Percentiles rank a stretch among this genome's conserved stretches.
phyloP scores from a whole-genome alignment of 805 yeast species.

The Hanseniaspora thailandica region DNA sequence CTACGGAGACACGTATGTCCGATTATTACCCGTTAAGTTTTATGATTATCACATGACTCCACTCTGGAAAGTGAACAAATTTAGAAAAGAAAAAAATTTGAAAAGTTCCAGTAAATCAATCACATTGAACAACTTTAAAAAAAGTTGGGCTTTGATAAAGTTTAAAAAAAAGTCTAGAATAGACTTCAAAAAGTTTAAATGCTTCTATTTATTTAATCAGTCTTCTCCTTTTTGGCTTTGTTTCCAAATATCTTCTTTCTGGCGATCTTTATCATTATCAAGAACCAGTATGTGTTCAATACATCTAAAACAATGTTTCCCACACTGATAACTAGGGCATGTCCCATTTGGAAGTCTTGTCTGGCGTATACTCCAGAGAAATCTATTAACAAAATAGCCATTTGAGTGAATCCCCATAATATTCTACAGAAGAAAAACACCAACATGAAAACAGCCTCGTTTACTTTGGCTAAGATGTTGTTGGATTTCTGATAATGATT shows the following conservation, averaged over 20 bases:
- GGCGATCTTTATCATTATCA: constrained; percentile 62
- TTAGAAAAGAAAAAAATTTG: not conserved
- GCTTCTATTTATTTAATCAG: not conserved
- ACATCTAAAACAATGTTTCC: constrained; percentile 48
- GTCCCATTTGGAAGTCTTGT: constrained; percentile 38
- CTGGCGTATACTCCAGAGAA: constrained; percentile 33
- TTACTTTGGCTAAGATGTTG: constrained; percentile 26
- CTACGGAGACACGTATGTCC: too few species aligned
- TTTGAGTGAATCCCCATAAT: constrained; percentile 71
- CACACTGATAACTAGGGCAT: constrained; percentile 27
- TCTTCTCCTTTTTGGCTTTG: not conserved
- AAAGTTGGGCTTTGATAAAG: too few species aligned
- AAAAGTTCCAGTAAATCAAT: constrained; percentile 5
- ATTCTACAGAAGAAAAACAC: constrained; percentile 65
- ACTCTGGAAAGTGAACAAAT: not conserved
- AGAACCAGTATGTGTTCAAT: constrained; percentile 70
- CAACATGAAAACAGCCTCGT: constrained; percentile 50
- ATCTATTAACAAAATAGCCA: constrained; percentile 37
- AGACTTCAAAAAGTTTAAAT: too few species aligned
- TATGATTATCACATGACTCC: not conserved
- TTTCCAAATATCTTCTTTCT: constrained; percentile 18
- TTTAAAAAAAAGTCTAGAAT: too few species aligned
- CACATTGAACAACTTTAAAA: too few species aligned
- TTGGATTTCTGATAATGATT: constrained; percentile 34
- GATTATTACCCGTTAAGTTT: not conserved